Conservation (phyloP, 2,329 filamentous ascomycete genomes). For the Lasiodiplodia theobromae region DNA sequence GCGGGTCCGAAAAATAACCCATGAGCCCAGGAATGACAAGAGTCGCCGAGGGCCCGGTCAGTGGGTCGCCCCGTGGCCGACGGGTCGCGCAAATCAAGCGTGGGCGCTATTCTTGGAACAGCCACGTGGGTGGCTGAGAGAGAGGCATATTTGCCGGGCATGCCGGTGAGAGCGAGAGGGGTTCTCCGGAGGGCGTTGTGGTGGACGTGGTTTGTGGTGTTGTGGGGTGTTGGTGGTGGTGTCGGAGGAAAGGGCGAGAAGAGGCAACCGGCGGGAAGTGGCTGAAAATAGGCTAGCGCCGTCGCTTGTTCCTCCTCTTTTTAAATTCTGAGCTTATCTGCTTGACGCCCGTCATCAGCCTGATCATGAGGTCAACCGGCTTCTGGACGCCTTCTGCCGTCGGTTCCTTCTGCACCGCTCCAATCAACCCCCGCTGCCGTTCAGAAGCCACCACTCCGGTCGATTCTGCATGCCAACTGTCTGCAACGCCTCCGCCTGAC, state of each 20-base stretch:
- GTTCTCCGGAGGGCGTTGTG: not conserved
- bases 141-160: not conserved
- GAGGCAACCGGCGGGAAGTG: not conserved
- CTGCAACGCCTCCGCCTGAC: not conserved
- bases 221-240: slow-evolving; percentile 3
- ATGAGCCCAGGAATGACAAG: slow-evolving; percentile 5
- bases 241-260: not conserved
- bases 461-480: slow-evolving; percentile 10
- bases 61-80: not conserved
- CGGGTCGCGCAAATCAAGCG: not conserved
- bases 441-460: not conserved
- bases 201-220: not conserved
- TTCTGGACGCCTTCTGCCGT: not conserved
- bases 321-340: slow-evolving; percentile 20
- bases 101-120: not conserved
- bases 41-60: not conserved
- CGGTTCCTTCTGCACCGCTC: slow-evolving; percentile 3
- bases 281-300: not conserved
- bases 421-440: not conserved
- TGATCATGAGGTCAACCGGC: slow-evolving; percentile 1
- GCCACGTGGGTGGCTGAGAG: not conserved
- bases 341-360: slow-evolving; percentile 21
- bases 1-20: slow-evolving; percentile 6
- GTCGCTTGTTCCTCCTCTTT: slow-evolving; percentile 12
- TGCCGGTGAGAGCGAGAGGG: not conserved